Conservation (phyloP, 2,329 filamentous ascomycete genomes). For the Alternaria incomplexa region DNA sequence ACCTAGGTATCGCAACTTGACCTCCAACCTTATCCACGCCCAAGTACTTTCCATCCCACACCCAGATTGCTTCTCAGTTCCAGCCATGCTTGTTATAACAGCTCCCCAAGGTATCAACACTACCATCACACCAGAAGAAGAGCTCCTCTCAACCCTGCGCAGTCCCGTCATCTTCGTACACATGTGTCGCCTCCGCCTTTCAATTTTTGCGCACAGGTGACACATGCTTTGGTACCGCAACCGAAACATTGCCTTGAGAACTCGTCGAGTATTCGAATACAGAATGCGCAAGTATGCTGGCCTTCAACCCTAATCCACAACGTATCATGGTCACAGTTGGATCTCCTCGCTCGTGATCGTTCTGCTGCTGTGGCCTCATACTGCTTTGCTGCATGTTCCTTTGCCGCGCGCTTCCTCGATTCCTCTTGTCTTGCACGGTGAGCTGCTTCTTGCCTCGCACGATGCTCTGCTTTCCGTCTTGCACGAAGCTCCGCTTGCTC, state of each 20-base stretch:
- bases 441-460: not conserved
- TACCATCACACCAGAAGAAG: not conserved
- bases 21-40: not conserved
- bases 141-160: not conserved
- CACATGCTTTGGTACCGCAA: not conserved
- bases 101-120: not conserved
- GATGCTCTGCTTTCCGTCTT: not conserved
- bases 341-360: not conserved
- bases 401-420: not conserved
- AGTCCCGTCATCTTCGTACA: not conserved
- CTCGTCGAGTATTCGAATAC: not conserved
- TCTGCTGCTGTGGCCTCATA: not conserved
- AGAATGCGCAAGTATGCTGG: not conserved
- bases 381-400: not conserved
- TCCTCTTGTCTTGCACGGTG: not conserved
- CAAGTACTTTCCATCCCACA: not conserved
- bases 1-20: not conserved
- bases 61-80: not conserved
- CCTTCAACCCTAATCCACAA: slow-evolving; percentile 5
- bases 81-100: not conserved
- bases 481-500: not conserved
- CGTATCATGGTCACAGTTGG: not conserved
- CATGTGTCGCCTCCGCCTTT: not conserved
- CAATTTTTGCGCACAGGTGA: not conserved
- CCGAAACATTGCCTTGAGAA: slow-evolving; percentile 1